Evolutionary conservation across 1,284 basidiomycete species (phyloP), one percentile per base, ranked within the genome.

Genomic region (Pascua guehoae): DNA sequence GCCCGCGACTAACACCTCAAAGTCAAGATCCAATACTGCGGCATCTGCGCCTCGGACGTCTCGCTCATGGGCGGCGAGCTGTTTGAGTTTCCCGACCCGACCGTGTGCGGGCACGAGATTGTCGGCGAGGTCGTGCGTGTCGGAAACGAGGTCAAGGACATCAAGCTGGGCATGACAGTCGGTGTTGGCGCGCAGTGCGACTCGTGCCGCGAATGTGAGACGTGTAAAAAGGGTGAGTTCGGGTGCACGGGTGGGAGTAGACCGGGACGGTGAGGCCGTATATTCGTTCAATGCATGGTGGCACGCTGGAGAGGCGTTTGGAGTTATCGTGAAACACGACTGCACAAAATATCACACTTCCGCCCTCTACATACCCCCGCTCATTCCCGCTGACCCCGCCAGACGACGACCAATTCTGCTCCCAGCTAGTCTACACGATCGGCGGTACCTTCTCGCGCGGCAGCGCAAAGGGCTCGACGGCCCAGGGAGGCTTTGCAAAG

Each of bases 181-280:
- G 80, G 80, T 51, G 74, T 82, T 24, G 81, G 81, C 36, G 80
- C 80, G 2, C 80, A 81, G 65, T 75, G 72, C 54, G 79, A 79
- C 61, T 69, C 64, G 15, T 80, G 78, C 66, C 56, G 67, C 47
- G 61, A 72, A 52, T 81, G 80, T 64, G 54, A 60, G 8, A 70
- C 72, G 12, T 82, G 81, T 71, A 68, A 74, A 47, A 62, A 66
- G n/a, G 65, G 76, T 61, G 78, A 78, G 71, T 78, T 32, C 7
- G 24, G 4, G 24, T 32, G 7, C 24, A 32, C 24, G 24, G n/a
- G 24, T 7, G 24, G 24, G 3, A 32, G 24, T 32, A 32, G 24
- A 32, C 24, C 4, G 7, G 24, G 24, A 3, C 3, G 7, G 24
- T 32, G 24, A 32, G 24, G 24, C 7, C 4, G 3, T 32, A 7